Percentiles rank a stretch among this genome's conserved stretches.
Evolutionary conservation across 768 basidiomycete species (phyloP).

Genomic region (Crassisporium funariophilum): DNA sequence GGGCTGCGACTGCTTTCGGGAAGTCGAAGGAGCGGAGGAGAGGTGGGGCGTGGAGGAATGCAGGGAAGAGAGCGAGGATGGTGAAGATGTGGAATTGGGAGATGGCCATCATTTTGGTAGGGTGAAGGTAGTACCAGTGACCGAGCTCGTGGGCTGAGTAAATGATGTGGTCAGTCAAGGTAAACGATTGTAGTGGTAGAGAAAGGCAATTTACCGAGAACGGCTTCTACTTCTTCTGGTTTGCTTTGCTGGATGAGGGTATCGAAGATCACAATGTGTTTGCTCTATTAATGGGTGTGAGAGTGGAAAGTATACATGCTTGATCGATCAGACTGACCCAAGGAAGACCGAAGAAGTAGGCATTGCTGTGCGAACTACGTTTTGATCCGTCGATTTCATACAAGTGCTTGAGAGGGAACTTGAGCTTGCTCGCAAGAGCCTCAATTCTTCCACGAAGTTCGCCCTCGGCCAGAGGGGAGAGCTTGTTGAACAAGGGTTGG

Average conservation of each 20-base stretch:
- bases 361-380: slow-evolving; percentile 92
- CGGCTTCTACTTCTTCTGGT: slow-evolving; percentile 93
- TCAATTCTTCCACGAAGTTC: slow-evolving; percentile 81
- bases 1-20: slow-evolving; percentile 58
- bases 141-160: slow-evolving; percentile 87
- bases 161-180: slow-evolving; percentile 9
- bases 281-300: slow-evolving; percentile 53
- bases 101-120: slow-evolving; percentile 83
- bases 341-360: slow-evolving; percentile 98
- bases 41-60: slow-evolving; percentile 81
- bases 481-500: slow-evolving; percentile 96
- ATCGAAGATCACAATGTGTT: slow-evolving; percentile 96
- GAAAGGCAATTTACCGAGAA: slow-evolving; percentile 55
- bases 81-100: slow-evolving; percentile 88
- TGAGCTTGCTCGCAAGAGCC: slow-evolving; percentile 72
- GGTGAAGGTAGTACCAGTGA: slow-evolving; percentile 94
- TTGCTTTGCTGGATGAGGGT: slow-evolving; percentile 92
- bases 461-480: slow-evolving; percentile 80
- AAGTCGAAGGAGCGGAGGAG: slow-evolving; percentile 84
- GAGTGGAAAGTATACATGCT: background rate
- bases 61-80: slow-evolving; percentile 86
- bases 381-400: slow-evolving; percentile 98
- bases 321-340: slow-evolving; percentile 56
- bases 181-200: background rate
- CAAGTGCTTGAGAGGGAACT: slow-evolving; percentile 91